These are phyloP conservation scores for Curvularia sp. DNA, from an alignment of 2,329 filamentous ascomycete genomes.

Conservation along the genomic window DNA sequence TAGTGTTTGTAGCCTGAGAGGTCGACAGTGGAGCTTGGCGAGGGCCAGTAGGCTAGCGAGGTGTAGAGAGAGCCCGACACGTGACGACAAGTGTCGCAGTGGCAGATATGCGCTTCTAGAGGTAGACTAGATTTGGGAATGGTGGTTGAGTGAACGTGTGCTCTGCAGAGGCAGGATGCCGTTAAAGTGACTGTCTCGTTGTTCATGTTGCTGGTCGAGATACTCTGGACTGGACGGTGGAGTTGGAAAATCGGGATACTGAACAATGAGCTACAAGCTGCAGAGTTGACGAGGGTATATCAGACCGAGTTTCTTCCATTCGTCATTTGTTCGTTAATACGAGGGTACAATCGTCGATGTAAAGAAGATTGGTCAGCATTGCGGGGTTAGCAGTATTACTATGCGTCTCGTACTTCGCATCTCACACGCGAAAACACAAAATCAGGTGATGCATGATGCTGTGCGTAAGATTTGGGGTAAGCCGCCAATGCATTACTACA, in stretches of 20 bases:
- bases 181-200: conserved; percentile 38
- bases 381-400: conserved; percentile 20
- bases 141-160: conserved; percentile 51
- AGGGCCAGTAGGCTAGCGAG: conserved; percentile 50
- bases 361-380: conserved; percentile 23
- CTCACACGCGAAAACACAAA: not conserved
- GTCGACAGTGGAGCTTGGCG: conserved; percentile 40
- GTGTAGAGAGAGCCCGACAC: conserved; percentile 55
- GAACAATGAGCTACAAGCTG: not conserved
- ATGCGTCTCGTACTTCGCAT: conserved; percentile 9
- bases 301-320: not conserved
- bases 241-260: not conserved
- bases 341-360: not conserved
- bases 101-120: conserved; percentile 55
- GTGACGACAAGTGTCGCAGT: conserved; percentile 61
- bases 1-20: conserved; percentile 48
- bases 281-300: not conserved
- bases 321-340: not conserved
- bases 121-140: conserved; percentile 52
- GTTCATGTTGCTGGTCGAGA: conserved; percentile 15
- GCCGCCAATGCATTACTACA: conserved; percentile 15
- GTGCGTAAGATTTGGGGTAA: not conserved
- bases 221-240: not conserved
- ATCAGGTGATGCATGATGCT: not conserved
- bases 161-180: conserved; percentile 58